Percentiles rank a stretch among this genome's conserved stretches.
Evolutionary conservation across 2,329 filamentous ascomycete species (phyloP).

Genomic region (Epichloe aotearoae): DNA sequence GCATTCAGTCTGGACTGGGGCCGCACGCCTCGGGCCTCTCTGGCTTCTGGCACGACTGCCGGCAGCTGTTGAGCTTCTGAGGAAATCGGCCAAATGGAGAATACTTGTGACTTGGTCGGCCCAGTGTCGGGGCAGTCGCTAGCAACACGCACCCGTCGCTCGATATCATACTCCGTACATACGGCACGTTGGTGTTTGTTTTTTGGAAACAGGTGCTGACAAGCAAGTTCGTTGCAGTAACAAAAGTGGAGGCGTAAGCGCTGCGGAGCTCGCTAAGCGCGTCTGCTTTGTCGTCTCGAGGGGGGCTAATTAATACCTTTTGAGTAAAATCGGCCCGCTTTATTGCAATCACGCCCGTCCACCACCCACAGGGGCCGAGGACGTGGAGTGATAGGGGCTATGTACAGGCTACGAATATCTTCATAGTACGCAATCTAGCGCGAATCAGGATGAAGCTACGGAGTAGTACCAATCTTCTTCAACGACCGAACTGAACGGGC

Average conservation of each 20-base stretch:
- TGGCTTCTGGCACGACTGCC: background rate
- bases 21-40: background rate
- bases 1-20: background rate
- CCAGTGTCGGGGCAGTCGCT: background rate
- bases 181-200: background rate
- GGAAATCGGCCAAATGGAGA: background rate
- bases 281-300: background rate
- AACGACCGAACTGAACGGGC: no score
- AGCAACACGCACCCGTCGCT: background rate
- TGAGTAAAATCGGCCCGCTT: background rate
- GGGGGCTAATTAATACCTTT: background rate
- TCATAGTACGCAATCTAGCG: no score
- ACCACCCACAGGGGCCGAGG: no score
- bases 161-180: background rate
- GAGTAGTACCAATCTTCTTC: no score
- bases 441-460: no score
- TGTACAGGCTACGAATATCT: no score
- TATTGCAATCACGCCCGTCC: background rate
- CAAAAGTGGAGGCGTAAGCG: slow-evolving; percentile 1
- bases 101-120: background rate
- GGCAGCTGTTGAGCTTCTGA: background rate
- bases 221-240: background rate
- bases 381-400: no score
- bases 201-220: slow-evolving; percentile 1
- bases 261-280: slow-evolving; percentile 2